These are phyloP conservation scores for Leccinum subtestaceum DNA, from an alignment of 768 basidiomycete species.

Conservation along the genomic window DNA sequence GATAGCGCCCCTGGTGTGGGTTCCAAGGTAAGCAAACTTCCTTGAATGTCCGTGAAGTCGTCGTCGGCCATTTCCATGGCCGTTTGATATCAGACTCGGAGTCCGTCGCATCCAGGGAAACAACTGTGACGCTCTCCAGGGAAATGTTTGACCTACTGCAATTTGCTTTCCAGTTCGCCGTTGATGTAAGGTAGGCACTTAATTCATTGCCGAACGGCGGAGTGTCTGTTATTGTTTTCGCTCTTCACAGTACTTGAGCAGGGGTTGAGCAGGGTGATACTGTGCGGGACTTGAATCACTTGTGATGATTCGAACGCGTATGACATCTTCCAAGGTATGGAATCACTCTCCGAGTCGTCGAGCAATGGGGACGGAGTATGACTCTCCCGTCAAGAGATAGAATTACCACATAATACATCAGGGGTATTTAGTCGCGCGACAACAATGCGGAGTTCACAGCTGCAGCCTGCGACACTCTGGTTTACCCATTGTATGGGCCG, in stretches of 20 bases:
- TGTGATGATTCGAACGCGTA: background rate
- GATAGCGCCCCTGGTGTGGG: background rate
- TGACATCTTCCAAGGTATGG: background rate
- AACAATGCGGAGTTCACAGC: too few relatives aligned
- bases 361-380: background rate
- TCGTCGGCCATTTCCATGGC: background rate
- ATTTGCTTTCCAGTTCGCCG: background rate
- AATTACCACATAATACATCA: too few relatives aligned
- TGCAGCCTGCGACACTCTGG: background rate
- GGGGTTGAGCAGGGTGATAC: background rate
- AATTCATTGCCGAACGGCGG: background rate
- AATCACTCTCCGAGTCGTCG: background rate
- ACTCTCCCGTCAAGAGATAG: too few relatives aligned
- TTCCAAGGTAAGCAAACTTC: background rate
- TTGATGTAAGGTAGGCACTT: background rate
- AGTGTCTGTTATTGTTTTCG: background rate
- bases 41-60: background rate
- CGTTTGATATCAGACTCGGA: background rate
- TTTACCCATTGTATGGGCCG: background rate
- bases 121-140: conserved; percentile 49
- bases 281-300: background rate
- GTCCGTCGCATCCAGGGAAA: conserved; percentile 37
- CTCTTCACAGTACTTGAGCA: conserved; percentile 1
- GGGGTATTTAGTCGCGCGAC: too few relatives aligned
- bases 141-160: conserved; percentile 23